Percentiles rank a stretch among this genome's conserved stretches.
Conservation (phyloP, 306 rosid genomes). For the Begonia fuchsioides region DNA sequence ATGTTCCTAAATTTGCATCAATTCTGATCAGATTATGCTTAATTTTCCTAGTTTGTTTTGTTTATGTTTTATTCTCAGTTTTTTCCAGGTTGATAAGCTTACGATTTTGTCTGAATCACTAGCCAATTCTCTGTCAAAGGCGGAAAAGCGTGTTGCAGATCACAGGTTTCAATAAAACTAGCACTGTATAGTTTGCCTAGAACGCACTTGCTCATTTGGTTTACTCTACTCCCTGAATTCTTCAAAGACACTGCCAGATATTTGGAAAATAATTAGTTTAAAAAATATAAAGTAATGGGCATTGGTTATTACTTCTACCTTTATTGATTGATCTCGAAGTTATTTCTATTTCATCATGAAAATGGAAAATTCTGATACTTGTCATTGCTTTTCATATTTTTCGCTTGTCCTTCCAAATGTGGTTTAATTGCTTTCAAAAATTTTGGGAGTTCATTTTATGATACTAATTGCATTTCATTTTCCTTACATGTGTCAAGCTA, state of each 20-base stretch:
- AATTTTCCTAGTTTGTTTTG: neutral
- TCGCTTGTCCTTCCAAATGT: no score
- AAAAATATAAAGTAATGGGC: neutral
- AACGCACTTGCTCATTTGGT: neutral
- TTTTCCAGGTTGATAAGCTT: slow-evolving; percentile 62
- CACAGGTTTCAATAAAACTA: slow-evolving; percentile 42
- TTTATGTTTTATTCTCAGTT: slow-evolving; percentile 4
- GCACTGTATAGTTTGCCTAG: no score
- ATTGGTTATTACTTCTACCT: no score
- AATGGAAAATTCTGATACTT: no score
- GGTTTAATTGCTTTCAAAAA: no score
- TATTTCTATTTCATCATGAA: no score
- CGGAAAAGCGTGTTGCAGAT: slow-evolving; percentile 63
- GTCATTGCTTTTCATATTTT: no score
- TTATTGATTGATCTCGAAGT: no score
- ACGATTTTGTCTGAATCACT: slow-evolving; percentile 78
- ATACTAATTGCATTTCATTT: neutral
- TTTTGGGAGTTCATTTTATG: neutral
- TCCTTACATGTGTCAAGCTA: slow-evolving; percentile 14
- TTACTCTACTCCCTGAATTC: no score
- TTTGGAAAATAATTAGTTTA: no score
- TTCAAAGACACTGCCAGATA: no score
- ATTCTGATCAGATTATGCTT: neutral
- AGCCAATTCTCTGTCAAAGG: slow-evolving; percentile 65
- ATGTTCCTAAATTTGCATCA: neutral